Evolutionary conservation across 306 rosid species (phyloP).

Genomic region (Pyrus bretschneideri): DNA sequence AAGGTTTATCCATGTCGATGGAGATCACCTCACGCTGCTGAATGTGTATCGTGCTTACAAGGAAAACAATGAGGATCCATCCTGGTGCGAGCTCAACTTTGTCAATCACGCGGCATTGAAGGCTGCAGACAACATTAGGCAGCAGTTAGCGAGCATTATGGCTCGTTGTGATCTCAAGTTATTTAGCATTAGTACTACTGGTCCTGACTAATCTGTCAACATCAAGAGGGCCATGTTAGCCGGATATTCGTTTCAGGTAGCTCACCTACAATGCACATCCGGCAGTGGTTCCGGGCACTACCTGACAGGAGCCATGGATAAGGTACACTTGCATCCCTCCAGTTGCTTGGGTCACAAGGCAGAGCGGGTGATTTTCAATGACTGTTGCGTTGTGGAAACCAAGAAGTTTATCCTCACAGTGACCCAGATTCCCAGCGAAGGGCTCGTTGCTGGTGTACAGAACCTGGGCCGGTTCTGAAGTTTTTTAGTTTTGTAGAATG

Average conservation of each 20-base stretch:
- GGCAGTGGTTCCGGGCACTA: background rate
- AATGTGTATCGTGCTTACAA: background rate
- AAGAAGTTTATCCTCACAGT: background rate
- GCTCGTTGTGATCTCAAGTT: background rate
- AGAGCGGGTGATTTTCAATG: background rate
- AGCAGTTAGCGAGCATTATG: background rate
- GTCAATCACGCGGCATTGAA: background rate
- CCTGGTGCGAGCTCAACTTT: background rate
- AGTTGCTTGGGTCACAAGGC: background rate
- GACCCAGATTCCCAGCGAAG: background rate
- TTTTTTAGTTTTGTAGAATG: too few species aligned
- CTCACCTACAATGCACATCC: background rate
- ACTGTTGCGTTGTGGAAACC: background rate
- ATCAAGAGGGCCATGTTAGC: background rate
- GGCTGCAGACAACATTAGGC: background rate
- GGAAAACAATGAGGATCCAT: background rate
- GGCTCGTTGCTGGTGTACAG: background rate
- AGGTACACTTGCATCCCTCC: background rate
- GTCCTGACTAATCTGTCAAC: background rate
- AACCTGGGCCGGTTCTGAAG: background rate
- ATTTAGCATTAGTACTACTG: too few species aligned
- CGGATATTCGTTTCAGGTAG: background rate
- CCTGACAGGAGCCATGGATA: background rate
- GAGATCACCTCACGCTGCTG: background rate
- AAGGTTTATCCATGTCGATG: background rate